A percentile compares a stretch with the other conserved stretches of the same genome.
These are phyloP conservation scores for Talaromyces proteolyticus DNA, from an alignment of 495 filamentous ascomycete species.

Conservation along the genomic window DNA sequence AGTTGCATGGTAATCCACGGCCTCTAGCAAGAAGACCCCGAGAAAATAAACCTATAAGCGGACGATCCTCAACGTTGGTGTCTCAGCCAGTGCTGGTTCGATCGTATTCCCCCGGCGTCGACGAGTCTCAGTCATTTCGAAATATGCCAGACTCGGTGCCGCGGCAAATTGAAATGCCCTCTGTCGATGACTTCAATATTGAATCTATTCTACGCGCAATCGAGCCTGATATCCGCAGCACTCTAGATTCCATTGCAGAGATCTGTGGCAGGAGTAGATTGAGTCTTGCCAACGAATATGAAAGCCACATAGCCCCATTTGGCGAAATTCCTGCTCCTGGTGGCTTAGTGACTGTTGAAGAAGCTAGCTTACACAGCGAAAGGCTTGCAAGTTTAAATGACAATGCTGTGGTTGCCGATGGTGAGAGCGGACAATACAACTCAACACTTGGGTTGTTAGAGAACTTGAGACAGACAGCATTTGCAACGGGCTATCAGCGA, in stretches of 20 bases:
- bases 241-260: slow-evolving; percentile 57
- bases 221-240: slow-evolving; percentile 48
- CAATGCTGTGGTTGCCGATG: slow-evolving; percentile 30
- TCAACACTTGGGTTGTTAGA: slow-evolving; percentile 30
- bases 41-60: slow-evolving; percentile 9
- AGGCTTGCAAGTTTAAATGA: slow-evolving; percentile 8
- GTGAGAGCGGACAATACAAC: slow-evolving; percentile 24
- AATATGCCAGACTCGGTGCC: slow-evolving; percentile 24
- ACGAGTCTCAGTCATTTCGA: slow-evolving; percentile 14
- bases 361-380: slow-evolving; percentile 16
- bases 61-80: slow-evolving; percentile 18
- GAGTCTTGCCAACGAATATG: slow-evolving; percentile 59
- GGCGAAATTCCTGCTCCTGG: slow-evolving; percentile 46
- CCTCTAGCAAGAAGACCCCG: slow-evolving; percentile 17
- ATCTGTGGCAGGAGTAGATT: slow-evolving; percentile 57
- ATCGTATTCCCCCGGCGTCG: slow-evolving; percentile 32
- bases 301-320: slow-evolving; percentile 55
- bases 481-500: slow-evolving; percentile 8
- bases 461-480: slow-evolving; percentile 14
- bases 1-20: slow-evolving; percentile 19
- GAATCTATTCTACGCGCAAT: slow-evolving; percentile 54
- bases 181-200: slow-evolving; percentile 52
- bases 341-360: slow-evolving; percentile 34
- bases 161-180: slow-evolving; percentile 31
- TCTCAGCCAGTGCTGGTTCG: slow-evolving; percentile 41